Conservation (phyloP, 768 basidiomycete species). For the Vishniacozyma victoriae region DNA sequence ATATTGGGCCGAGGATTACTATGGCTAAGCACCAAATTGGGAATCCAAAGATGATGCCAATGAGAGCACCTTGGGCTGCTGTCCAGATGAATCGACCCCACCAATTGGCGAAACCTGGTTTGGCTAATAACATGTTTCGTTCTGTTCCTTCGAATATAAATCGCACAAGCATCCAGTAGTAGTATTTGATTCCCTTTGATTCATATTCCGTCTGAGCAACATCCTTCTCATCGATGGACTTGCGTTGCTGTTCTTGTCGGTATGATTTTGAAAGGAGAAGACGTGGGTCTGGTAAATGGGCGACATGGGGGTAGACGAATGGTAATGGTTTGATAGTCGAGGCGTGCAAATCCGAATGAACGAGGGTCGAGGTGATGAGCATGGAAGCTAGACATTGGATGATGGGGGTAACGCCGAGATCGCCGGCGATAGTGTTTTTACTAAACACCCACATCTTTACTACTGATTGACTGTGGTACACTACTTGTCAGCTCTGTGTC, state of each 20-base stretch:
- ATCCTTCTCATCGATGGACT: not conserved
- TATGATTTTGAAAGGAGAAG: conserved; percentile 7
- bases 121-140: conserved; percentile 37
- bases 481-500: not conserved
- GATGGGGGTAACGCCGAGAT: conserved; percentile 44
- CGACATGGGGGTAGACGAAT: conserved; percentile 46
- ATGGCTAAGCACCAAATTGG: conserved; percentile 45
- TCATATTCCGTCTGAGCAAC: not conserved
- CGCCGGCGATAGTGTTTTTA: conserved; percentile 43
- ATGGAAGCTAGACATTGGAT: conserved; percentile 41
- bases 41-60: conserved; percentile 44
- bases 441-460: conserved; percentile 44
- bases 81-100: conserved; percentile 34
- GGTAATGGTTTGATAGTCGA: conserved; percentile 35
- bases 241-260: not conserved
- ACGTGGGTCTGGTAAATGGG: conserved; percentile 41
- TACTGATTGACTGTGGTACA: not conserved
- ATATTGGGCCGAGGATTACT: conserved; percentile 44
- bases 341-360: conserved; percentile 46
- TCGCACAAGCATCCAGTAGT: conserved; percentile 39
- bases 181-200: conserved; percentile 17
- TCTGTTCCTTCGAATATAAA: conserved; percentile 48
- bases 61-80: conserved; percentile 36
- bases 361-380: conserved; percentile 47
- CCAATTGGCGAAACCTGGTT: conserved; percentile 11